Evolutionary conservation across 1,139 yeast genomes (phyloP).

Genomic region (Suhomyces guaymorum): DNA sequence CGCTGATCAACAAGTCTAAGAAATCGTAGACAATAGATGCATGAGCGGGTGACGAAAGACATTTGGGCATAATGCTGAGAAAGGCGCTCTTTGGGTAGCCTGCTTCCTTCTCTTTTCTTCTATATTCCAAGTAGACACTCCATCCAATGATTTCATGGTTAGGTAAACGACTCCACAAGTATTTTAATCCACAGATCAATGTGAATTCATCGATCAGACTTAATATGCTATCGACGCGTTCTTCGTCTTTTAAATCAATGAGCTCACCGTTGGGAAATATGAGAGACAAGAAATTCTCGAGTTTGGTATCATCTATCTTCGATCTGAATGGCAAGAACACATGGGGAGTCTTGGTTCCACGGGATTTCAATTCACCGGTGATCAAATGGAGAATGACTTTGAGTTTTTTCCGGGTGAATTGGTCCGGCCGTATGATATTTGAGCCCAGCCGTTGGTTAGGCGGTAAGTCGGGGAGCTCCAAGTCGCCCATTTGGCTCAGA

Average conservation of each 20-base stretch:
- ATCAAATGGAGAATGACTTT: constrained; percentile 64
- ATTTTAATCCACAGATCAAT: constrained; percentile 70
- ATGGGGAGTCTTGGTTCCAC: constrained; percentile 61
- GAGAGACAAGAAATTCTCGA: constrained; percentile 52
- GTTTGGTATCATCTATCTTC: constrained; percentile 55
- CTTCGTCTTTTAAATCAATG: constrained; percentile 24
- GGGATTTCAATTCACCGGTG: constrained; percentile 61
- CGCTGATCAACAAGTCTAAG: constrained; percentile 74
- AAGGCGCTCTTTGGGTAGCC: constrained; percentile 73
- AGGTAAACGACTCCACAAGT: constrained; percentile 84
- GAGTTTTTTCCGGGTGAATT: constrained; percentile 63
- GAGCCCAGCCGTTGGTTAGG: constrained; percentile 8
- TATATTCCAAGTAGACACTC: constrained; percentile 76
- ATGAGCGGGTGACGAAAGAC: constrained; percentile 80
- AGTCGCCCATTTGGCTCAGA: constrained; percentile 11
- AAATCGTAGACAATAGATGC: constrained; percentile 88
- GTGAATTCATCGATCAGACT: constrained; percentile 62
- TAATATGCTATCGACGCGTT: constrained; percentile 37
- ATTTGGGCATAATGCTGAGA: constrained; percentile 77
- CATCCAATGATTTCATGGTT: constrained; percentile 82
- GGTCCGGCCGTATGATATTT: constrained; percentile 28
- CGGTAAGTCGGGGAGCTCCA: constrained; percentile 22
- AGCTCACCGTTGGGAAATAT: constrained; percentile 58
- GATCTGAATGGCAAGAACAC: constrained; percentile 71
- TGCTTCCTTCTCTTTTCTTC: constrained; percentile 61